Evolutionary conservation across 805 yeast species (phyloP).

Genomic region (Ogataea philodendri): DNA sequence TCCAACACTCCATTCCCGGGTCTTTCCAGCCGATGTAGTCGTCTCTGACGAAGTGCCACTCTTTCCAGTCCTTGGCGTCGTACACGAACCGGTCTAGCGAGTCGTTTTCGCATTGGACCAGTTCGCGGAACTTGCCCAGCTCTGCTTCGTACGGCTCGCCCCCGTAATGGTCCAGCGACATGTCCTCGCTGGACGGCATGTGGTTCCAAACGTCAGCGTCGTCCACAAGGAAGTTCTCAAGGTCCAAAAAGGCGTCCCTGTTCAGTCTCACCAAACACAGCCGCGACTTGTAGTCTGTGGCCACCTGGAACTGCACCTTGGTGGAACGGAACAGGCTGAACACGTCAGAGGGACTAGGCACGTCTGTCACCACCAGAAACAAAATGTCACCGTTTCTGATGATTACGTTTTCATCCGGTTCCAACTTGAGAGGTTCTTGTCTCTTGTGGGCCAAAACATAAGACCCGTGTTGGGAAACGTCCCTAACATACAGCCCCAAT

Average conservation of each 20-base stretch:
- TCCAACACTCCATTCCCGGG: background rate
- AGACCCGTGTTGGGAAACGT: constrained; percentile 25
- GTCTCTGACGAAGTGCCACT: background rate
- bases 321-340: constrained; percentile 22
- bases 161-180: constrained; percentile 1
- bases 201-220: constrained; percentile 5
- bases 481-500: constrained; percentile 8
- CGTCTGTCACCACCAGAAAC: constrained; percentile 19
- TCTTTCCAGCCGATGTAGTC: constrained; percentile 3
- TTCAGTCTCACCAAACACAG: constrained; percentile 20
- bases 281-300: constrained; percentile 13
- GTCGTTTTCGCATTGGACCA: no score
- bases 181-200: constrained; percentile 1
- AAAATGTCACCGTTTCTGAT: constrained; percentile 24
- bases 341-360: background rate
- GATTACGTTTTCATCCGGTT: background rate
- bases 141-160: constrained; percentile 4
- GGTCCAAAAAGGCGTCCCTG: constrained; percentile 5
- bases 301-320: constrained; percentile 25
- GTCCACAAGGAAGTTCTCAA: background rate
- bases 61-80: background rate
- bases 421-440: background rate
- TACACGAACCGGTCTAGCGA: no score
- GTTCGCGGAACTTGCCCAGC: constrained; percentile 1
- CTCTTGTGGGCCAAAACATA: constrained; percentile 8